Conservation (phyloP, 164 flowering plant species). For the Nelumbo lutea region DNA sequence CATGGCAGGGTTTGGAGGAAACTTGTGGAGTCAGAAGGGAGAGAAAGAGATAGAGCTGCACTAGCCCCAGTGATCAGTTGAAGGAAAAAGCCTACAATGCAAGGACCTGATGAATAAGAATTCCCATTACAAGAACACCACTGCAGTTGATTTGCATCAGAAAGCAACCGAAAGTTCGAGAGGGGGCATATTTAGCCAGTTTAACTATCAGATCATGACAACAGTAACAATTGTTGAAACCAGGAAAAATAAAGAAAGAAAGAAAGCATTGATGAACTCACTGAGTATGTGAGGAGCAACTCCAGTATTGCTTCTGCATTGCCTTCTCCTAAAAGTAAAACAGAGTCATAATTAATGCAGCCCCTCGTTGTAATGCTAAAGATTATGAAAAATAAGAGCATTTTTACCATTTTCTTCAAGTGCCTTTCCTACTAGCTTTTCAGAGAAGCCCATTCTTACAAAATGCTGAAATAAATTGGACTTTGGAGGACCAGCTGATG, state of each 20-base stretch:
- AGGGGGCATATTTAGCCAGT: neutral
- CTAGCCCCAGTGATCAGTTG: too few species aligned
- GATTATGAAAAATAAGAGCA: slow-evolving; percentile 1
- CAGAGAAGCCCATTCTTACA: slow-evolving; percentile 67
- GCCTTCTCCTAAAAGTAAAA: slow-evolving; percentile 43
- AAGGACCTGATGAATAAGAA: too few species aligned
- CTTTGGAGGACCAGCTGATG: slow-evolving; percentile 37
- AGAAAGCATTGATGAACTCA: slow-evolving; percentile 28
- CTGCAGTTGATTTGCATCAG: neutral
- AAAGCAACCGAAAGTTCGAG: too few species aligned
- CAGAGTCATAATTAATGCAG: neutral
- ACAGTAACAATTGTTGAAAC: neutral
- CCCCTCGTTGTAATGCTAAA: neutral
- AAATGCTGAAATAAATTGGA: slow-evolving; percentile 52
- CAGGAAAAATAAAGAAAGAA: neutral
- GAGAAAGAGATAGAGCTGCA: too few species aligned
- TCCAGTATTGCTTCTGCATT: slow-evolving; percentile 44
- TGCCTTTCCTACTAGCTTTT: slow-evolving; percentile 47
- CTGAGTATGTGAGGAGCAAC: slow-evolving; percentile 49
- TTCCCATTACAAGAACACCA: neutral
- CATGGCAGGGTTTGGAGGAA: too few species aligned
- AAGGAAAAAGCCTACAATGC: too few species aligned
- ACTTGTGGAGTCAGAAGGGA: too few species aligned
- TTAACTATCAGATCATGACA: neutral
- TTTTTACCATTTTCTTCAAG: slow-evolving; percentile 63